Evolutionary conservation across 176 grass and related monocot species (phyloP), one percentile per base, ranked within the genome.

Genomic region (Musa acuminata): DNA sequence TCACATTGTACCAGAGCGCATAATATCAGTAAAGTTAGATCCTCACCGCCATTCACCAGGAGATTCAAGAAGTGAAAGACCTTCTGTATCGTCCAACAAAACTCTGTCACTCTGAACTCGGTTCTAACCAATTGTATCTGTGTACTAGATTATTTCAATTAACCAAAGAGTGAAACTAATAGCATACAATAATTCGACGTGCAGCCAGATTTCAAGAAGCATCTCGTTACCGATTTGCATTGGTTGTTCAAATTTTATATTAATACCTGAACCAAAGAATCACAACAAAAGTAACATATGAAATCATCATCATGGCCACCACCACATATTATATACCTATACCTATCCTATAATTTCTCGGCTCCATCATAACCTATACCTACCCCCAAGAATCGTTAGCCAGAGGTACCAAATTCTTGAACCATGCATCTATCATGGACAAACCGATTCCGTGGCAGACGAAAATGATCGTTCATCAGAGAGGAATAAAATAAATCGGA

Each of bases 71-170:
- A 82, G 53, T 89, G 89, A 80, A 96, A 96, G 73, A 89, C 70
- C 84, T 96, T 92, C 72, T 96, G 92, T 49, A 82, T 92, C 55
- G 87, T 96, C 92, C 92, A 96, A 82, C 92, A 89, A 80, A 83
- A 96, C 81, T 96, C 82, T 49, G 89, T 89, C 66, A 96, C 92
- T 78, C 89, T 92, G 62, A 50, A 53, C 57, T 92, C 82, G 77
- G 92, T 89, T 75, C 89, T 84, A 51, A 86, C 80, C 62, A 96
- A 79, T 81, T 96, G 92, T 60, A 89, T 73, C 89, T 92, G 82
- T 60, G 83, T 10, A 16, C 11, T 14, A 17, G 3, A 57, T 57
- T 57, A 57, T 57, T 57, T 35, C 2, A 68, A 21, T 35, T 27
- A 72, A 21, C 20, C 22, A 12, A 53, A 72, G 9, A 52, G 12